Conservation (phyloP, 306 rosid species). For the Psophocarpus tetragonolobus region DNA sequence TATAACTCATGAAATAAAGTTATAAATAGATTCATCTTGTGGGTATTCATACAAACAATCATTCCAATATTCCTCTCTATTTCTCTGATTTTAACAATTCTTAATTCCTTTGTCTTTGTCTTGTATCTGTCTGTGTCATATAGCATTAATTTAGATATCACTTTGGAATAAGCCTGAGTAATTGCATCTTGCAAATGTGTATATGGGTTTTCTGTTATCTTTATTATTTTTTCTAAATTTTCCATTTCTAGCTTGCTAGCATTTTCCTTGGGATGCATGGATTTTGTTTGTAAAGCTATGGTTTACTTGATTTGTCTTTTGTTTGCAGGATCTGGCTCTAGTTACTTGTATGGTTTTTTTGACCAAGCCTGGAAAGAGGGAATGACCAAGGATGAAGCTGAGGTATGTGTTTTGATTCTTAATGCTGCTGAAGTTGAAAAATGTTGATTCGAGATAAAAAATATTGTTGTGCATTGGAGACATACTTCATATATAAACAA, state of each 20-base stretch:
- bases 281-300: slow-evolving; percentile 4
- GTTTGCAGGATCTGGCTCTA: slow-evolving; percentile 90
- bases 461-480: slow-evolving; percentile 22
- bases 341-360: slow-evolving; percentile 92
- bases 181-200: not conserved
- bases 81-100: too few relatives aligned
- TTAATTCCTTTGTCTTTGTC: too few relatives aligned
- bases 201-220: not conserved
- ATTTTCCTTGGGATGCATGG: not conserved
- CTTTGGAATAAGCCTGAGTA: not conserved
- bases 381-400: slow-evolving; percentile 97
- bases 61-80: too few relatives aligned
- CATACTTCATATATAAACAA: not conserved
- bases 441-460: not conserved
- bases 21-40: too few relatives aligned
- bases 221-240: not conserved
- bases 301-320: slow-evolving; percentile 26
- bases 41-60: too few relatives aligned
- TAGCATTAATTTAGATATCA: not conserved
- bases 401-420: slow-evolving; percentile 57
- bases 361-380: slow-evolving; percentile 99
- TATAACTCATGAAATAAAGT: too few relatives aligned
- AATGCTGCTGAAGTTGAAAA: not conserved
- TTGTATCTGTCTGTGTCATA: not conserved
- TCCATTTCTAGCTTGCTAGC: not conserved